Conservation (phyloP, 148 eudicot species). For the Cornus kousa region DNA sequence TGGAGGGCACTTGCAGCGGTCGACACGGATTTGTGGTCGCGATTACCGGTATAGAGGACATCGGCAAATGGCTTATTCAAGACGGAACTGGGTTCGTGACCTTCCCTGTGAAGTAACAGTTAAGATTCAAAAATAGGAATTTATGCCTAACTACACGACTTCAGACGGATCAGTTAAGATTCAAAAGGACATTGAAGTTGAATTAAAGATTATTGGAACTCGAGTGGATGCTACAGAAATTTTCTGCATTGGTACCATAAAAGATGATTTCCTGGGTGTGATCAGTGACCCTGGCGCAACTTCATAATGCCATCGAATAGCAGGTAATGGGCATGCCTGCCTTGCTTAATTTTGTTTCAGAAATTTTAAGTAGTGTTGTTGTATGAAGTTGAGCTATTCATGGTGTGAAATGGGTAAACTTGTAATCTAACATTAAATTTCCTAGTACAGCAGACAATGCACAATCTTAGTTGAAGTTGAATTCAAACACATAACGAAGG, state of each 20-base stretch:
- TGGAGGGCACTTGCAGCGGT: constrained; percentile 99
- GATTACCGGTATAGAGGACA: constrained; percentile 78
- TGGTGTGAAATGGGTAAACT: no score
- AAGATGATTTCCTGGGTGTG: constrained; percentile 87
- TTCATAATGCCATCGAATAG: constrained; percentile 16
- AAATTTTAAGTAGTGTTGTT: no score
- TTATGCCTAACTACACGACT: constrained; percentile 85
- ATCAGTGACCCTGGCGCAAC: constrained; percentile 67
- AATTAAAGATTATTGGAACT: constrained; percentile 91
- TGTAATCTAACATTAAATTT: no score
- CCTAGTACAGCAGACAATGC: no score
- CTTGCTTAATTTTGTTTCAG: no score
- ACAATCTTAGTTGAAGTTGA: no score
- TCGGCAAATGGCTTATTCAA: constrained; percentile 84
- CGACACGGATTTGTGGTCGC: constrained; percentile 93
- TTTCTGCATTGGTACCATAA: constrained; percentile 92
- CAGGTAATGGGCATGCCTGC: no score
- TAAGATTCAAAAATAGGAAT: constrained; percentile 91
- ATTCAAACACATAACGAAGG: no score
- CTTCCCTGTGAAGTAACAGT: constrained; percentile 84
- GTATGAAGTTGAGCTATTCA: no score
- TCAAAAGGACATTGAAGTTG: constrained; percentile 91
- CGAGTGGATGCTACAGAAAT: constrained; percentile 98
- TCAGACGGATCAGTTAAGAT: constrained; percentile 96
- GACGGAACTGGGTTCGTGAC: constrained; percentile 96